A percentile compares a stretch with the other conserved stretches of the same genome.
phyloP scores from a whole-genome alignment of 345 rosid species.

The Eucalyptus sp. region DNA sequence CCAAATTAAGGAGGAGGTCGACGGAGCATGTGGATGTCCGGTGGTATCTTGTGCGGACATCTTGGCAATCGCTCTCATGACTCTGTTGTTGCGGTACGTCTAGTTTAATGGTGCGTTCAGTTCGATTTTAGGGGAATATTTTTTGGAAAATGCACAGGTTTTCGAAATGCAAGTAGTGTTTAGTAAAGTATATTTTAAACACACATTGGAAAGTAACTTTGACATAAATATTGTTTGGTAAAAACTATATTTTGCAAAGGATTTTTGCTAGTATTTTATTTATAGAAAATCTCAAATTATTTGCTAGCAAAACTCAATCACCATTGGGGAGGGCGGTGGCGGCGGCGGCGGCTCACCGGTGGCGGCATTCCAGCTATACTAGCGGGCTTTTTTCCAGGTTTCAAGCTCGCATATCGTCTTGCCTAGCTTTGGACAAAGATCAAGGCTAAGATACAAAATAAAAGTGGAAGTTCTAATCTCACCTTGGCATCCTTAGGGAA shows the following conservation, averaged over 20 bases:
- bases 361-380: not conserved
- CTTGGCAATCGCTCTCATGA: constrained; percentile 40
- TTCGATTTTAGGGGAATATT: constrained; percentile 3
- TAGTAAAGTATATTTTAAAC: not conserved
- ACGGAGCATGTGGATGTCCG: constrained; percentile 21
- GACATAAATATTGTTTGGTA: not conserved
- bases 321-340: not conserved
- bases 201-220: not conserved
- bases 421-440: not conserved
- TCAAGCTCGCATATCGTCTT: not conserved
- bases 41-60: constrained; percentile 57
- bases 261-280: too few species aligned
- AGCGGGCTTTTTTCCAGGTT: not conserved
- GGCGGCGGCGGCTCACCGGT: not conserved
- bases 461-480: not conserved
- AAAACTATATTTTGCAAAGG: too few species aligned
- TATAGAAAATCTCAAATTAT: too few species aligned
- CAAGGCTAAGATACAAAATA: not conserved
- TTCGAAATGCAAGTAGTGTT: constrained; percentile 11
- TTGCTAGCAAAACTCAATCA: too few species aligned
- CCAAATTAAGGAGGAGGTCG: constrained; percentile 32
- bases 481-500: not conserved
- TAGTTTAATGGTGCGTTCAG: not conserved
- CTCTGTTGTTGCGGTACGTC: constrained; percentile 27
- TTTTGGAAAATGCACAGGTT: too few species aligned